Evolutionary conservation across 176 grass and related monocot species (phyloP).

Genomic region (Areca catechu): DNA sequence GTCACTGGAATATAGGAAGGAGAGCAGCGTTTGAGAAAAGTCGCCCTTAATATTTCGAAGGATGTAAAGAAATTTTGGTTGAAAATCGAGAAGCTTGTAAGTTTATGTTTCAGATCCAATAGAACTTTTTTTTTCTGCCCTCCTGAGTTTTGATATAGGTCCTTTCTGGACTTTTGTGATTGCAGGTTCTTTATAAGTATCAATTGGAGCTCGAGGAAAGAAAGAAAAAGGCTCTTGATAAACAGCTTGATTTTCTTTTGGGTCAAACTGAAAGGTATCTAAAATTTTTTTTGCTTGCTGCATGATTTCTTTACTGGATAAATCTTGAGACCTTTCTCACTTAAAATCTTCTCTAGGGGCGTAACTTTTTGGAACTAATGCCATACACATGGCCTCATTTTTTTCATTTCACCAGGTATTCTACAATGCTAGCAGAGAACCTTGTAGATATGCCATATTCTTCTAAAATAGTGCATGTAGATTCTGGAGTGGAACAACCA

Average conservation of each 20-base stretch:
- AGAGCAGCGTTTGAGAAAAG: slow-evolving; percentile 82
- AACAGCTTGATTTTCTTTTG: slow-evolving; percentile 96
- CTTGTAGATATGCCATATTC: slow-evolving; percentile 54
- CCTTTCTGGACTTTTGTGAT: slow-evolving; percentile 1
- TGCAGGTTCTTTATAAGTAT: slow-evolving; percentile 91
- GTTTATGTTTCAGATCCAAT: slow-evolving; percentile 11
- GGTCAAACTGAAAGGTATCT: slow-evolving; percentile 94
- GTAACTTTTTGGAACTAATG: too few species aligned
- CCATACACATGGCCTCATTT: background rate
- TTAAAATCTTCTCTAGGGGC: too few species aligned
- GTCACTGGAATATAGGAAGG: slow-evolving; percentile 44
- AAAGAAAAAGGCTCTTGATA: slow-evolving; percentile 92
- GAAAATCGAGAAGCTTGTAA: slow-evolving; percentile 96
- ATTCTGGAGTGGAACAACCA: slow-evolving; percentile 30
- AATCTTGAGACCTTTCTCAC: too few species aligned
- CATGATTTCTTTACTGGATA: too few species aligned
- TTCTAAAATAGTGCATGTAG: slow-evolving; percentile 31
- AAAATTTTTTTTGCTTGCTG: background rate
- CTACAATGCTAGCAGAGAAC: slow-evolving; percentile 98
- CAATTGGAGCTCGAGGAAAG: slow-evolving; percentile 87
- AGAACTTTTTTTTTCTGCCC: background rate
- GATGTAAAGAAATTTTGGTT: slow-evolving; percentile 99
- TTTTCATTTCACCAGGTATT: slow-evolving; percentile 50
- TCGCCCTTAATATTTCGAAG: slow-evolving; percentile 93
- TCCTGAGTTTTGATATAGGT: slow-evolving; percentile 11